These are phyloP conservation scores for Clavaria fumosa DNA, from an alignment of 768 basidiomycete species.

Conservation along the genomic window DNA sequence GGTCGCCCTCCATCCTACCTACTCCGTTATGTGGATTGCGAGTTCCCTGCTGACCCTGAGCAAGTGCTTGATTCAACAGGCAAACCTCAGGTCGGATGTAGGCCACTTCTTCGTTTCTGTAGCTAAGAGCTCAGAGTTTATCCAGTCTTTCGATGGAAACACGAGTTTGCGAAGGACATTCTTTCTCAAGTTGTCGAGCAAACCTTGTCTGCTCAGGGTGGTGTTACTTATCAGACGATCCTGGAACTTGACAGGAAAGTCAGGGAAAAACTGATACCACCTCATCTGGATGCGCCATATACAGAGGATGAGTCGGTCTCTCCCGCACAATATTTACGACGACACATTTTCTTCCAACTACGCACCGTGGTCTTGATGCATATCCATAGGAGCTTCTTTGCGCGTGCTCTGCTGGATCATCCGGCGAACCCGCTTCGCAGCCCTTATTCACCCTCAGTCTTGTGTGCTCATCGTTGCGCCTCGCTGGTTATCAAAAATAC, in stretches of 20 bases:
- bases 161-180: conserved; percentile 48
- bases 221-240: conserved; percentile 45
- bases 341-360: conserved; percentile 1
- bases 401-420: conserved; percentile 53
- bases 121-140: conserved; percentile 1
- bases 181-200: conserved; percentile 46
- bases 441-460: conserved; percentile 45
- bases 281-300: conserved; percentile 10
- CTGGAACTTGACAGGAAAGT: conserved; percentile 57
- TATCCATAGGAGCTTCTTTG: conserved; percentile 55
- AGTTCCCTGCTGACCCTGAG: conserved; percentile 30
- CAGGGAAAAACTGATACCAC: conserved; percentile 45
- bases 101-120: background rate
- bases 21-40: conserved; percentile 51
- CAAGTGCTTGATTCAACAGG: conserved; percentile 18
- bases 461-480: conserved; percentile 45
- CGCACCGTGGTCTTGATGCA: conserved; percentile 34
- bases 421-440: conserved; percentile 54
- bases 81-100: conserved; percentile 21
- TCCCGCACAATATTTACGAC: background rate
- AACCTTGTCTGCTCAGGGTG: conserved; percentile 49
- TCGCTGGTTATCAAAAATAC: conserved; percentile 39
- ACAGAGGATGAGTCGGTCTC: background rate
- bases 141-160: conserved; percentile 45
- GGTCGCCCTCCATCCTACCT: conserved; percentile 60